Conservation (phyloP, 192 early-diverging fungal genomes). For the Coemansia sp. region DNA sequence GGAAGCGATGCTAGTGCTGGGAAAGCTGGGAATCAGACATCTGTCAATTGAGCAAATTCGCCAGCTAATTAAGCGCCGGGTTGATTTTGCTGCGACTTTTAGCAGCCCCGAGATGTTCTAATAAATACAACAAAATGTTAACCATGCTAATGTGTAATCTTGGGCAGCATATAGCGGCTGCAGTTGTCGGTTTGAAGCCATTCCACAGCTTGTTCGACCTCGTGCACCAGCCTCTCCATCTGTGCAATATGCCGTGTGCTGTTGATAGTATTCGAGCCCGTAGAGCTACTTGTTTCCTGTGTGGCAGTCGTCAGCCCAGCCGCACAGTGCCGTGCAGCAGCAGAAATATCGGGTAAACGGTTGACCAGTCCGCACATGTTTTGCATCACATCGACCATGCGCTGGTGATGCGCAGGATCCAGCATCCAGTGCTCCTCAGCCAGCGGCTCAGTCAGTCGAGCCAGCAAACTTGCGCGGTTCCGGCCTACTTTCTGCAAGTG, state of each 20-base stretch:
- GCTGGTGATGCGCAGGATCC: slow-evolving; percentile 34
- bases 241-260: slow-evolving; percentile 30
- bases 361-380: slow-evolving; percentile 33
- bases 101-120: background rate
- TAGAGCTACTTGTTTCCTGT: background rate
- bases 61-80: slow-evolving; percentile 25
- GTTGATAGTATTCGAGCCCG: background rate
- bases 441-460: slow-evolving; percentile 35
- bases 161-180: background rate
- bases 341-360: slow-evolving; percentile 25
- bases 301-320: background rate
- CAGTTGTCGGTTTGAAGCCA: background rate
- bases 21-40: slow-evolving; percentile 34
- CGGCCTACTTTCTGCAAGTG: slow-evolving; percentile 32
- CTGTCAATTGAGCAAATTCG: slow-evolving; percentile 32
- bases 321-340: slow-evolving; percentile 28
- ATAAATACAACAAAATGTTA: background rate
- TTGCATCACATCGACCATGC: slow-evolving; percentile 35
- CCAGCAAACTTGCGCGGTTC: slow-evolving; percentile 29
- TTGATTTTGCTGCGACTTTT: slow-evolving; percentile 22
- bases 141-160: background rate
- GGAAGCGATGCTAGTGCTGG: slow-evolving; percentile 28
- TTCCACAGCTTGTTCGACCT: slow-evolving; percentile 31
- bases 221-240: slow-evolving; percentile 41
- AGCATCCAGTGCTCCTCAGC: slow-evolving; percentile 50